These are phyloP conservation scores for Corylus americana DNA, from an alignment of 306 rosid genomes.

Conservation along the genomic window DNA sequence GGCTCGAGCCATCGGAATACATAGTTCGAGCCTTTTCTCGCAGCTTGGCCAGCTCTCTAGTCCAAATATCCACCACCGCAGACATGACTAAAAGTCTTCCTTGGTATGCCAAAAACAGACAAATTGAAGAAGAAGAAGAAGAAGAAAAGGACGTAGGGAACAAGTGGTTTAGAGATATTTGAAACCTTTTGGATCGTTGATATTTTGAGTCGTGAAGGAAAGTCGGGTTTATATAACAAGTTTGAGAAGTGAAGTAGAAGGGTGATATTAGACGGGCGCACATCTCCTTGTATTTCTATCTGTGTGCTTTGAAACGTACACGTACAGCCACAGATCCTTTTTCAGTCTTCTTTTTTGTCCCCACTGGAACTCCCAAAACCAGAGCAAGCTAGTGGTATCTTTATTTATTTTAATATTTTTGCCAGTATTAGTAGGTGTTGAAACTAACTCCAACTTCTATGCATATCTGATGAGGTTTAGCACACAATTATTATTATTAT, in stretches of 20 bases:
- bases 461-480: background rate
- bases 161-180: background rate
- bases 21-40: constrained; percentile 41
- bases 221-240: constrained; percentile 14
- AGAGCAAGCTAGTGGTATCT: constrained; percentile 26
- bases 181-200: background rate
- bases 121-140: background rate
- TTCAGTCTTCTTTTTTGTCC: background rate
- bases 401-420: background rate
- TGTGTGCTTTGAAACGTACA: constrained; percentile 12
- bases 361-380: constrained; percentile 11
- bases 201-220: background rate
- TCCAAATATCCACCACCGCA: constrained; percentile 54
- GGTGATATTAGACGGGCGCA: background rate
- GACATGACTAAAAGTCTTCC: constrained; percentile 43
- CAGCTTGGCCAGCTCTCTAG: constrained; percentile 49
- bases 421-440: background rate
- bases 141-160: background rate
- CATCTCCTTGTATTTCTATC: background rate
- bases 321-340: background rate
- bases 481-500: background rate
- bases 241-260: background rate
- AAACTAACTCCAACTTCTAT: background rate
- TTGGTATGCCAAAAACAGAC: background rate
- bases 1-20: constrained; percentile 20